phyloP scores from a whole-genome alignment of 768 basidiomycete species.

The Lentinus tigrinus region DNA sequence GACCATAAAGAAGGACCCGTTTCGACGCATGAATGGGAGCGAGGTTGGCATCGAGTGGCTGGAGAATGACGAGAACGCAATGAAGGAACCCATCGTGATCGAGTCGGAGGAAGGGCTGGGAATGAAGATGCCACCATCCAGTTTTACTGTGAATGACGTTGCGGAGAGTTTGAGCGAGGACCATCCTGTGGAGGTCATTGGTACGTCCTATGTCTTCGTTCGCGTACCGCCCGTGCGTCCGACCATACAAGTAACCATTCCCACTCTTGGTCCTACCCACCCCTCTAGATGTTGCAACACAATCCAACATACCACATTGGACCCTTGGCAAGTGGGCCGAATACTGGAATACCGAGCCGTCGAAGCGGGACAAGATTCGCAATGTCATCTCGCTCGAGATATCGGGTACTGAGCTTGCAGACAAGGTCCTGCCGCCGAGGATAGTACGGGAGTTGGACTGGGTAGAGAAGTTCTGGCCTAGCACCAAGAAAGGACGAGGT shows the following conservation, averaged over 20 bases:
- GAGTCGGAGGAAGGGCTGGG: conserved; percentile 78
- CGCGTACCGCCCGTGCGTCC: not conserved
- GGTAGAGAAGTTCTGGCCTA: conserved; percentile 96
- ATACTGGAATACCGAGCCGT: conserved; percentile 70
- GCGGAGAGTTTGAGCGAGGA: conserved; percentile 77
- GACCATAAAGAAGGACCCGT: conserved; percentile 57
- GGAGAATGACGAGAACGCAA: conserved; percentile 64
- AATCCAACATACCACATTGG: conserved; percentile 86
- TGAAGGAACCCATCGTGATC: conserved; percentile 83
- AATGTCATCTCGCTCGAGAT: conserved; percentile 97
- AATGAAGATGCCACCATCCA: conserved; percentile 79
- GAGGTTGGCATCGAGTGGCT: conserved; percentile 77
- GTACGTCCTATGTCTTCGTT: conserved; percentile 40
- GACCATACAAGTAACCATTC: not conserved
- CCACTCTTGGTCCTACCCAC: not conserved
- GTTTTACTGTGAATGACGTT: conserved; percentile 78
- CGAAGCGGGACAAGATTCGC: conserved; percentile 78
- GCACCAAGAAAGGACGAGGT: conserved; percentile 63
- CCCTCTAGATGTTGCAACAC: conserved; percentile 76
- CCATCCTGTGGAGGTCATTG: conserved; percentile 87
- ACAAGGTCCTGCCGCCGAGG: conserved; percentile 78
- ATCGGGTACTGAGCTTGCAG: conserved; percentile 78
- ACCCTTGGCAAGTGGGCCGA: conserved; percentile 88
- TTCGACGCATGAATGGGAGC: conserved; percentile 63
- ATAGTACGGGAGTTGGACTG: conserved; percentile 90